These are phyloP conservation scores for Primulina huaijiensis DNA, from an alignment of 257 asterid genomes.

Conservation along the genomic window DNA sequence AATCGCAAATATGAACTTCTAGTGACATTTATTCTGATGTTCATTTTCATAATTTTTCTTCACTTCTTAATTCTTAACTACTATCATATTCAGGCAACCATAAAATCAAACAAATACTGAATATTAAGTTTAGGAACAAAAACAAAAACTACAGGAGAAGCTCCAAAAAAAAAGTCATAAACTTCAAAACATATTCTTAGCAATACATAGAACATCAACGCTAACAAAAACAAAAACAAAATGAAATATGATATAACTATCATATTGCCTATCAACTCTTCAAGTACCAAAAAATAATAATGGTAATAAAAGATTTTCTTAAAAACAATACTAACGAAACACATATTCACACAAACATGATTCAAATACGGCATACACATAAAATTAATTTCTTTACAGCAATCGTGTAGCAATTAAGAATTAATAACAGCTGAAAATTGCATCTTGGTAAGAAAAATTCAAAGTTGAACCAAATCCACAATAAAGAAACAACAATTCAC, in stretches of 20 bases:
- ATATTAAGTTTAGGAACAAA: neutral
- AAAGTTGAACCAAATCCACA: neutral
- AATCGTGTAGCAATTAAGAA: neutral
- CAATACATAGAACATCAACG: constrained; percentile 20
- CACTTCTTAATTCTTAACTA: neutral
- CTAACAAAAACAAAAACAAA: constrained; percentile 13
- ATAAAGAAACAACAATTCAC: constrained; percentile 15
- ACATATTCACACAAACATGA: neutral
- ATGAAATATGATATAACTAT: neutral
- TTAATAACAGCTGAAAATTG: neutral
- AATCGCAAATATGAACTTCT: constrained; percentile 13
- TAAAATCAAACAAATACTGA: neutral
- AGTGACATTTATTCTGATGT: constrained; percentile 3
- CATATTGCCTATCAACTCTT: neutral
- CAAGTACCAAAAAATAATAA: neutral
- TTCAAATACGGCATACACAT: neutral
- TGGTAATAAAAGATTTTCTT: neutral
- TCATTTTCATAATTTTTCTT: neutral
- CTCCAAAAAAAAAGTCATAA: constrained; percentile 4
- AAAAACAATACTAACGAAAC: constrained; percentile 15
- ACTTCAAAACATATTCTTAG: constrained; percentile 13
- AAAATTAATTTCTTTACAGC: neutral
- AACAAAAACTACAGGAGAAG: neutral
- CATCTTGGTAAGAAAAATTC: constrained; percentile 10
- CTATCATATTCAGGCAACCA: constrained; percentile 18